phyloP scores from a whole-genome alignment of 2,329 filamentous ascomycete genomes.

The Bipolaris oryzae region DNA sequence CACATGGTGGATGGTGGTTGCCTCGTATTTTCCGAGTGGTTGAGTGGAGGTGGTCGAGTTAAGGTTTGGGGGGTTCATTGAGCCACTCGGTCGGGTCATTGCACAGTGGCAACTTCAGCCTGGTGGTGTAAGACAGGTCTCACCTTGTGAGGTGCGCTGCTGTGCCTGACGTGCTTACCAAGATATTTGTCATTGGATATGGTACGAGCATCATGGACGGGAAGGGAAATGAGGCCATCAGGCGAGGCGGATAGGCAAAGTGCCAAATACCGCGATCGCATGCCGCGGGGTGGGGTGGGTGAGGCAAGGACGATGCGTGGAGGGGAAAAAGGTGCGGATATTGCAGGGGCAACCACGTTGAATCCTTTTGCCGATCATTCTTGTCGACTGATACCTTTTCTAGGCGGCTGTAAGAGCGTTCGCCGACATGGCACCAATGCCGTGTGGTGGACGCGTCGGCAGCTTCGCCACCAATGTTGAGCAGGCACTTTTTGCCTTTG shows the following conservation, averaged over 20 bases:
- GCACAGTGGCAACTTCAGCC: conserved; percentile 6
- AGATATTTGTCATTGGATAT: background rate
- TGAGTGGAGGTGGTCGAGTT: conserved; percentile 22
- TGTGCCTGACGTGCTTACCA: background rate
- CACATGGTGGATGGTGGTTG: too few relatives aligned
- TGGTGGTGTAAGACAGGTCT: conserved; percentile 14
- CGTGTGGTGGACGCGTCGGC: conserved; percentile 12
- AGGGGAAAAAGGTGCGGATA: conserved; percentile 7
- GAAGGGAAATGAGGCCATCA: background rate
- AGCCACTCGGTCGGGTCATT: conserved; percentile 15
- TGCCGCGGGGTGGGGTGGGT: background rate
- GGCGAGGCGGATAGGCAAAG: background rate
- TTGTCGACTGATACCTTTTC: conserved; percentile 6
- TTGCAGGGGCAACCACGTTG: conserved; percentile 8
- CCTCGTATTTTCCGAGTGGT: conserved; percentile 7
- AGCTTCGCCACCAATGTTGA: conserved; percentile 10
- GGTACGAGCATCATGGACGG: background rate
- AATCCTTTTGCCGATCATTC: conserved; percentile 2
- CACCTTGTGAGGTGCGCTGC: background rate
- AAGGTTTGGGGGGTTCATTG: conserved; percentile 26
- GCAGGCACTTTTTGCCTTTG: conserved; percentile 3
- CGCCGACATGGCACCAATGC: conserved; percentile 8
- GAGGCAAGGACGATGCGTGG: background rate
- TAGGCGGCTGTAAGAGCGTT: background rate
- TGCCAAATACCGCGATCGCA: background rate